Evolutionary conservation across 306 rosid species (phyloP).

Genomic region (Cicer chorassanicum): DNA sequence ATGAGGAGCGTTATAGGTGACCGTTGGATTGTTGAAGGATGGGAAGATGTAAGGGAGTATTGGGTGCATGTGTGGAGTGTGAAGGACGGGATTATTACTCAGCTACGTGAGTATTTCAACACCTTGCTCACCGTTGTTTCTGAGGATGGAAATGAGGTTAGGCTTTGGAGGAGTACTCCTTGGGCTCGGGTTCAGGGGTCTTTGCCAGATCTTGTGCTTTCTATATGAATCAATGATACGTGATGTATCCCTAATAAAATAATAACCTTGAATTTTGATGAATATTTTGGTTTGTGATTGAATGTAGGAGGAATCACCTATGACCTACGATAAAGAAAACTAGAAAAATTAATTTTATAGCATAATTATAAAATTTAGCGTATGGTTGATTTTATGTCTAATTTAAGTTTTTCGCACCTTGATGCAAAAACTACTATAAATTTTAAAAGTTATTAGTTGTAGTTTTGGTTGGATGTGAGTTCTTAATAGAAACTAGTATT

Average conservation of each 20-base stretch:
- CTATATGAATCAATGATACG: not conserved
- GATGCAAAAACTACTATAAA: no score
- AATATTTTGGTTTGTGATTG: no score
- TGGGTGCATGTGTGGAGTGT: conserved; percentile 48
- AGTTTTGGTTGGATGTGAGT: no score
- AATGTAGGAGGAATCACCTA: no score
- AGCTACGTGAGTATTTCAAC: conserved; percentile 46
- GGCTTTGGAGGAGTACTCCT: conserved; percentile 39
- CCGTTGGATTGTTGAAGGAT: conserved; percentile 45
- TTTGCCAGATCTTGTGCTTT: conserved; percentile 45
- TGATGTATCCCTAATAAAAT: not conserved
- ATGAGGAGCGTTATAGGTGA: conserved; percentile 41
- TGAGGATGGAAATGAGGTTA: conserved; percentile 31
- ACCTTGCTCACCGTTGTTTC: conserved; percentile 42
- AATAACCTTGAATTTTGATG: not conserved
- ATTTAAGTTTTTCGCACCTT: no score
- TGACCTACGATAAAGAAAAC: no score
- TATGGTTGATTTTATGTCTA: no score
- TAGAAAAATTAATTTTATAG: no score
- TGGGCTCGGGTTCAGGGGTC: conserved; percentile 40
- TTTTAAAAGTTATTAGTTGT: no score
- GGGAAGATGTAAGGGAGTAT: conserved; percentile 45
- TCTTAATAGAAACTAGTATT: no score
- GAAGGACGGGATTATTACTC: conserved; percentile 44
- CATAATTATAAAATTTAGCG: no score